Percentiles rank a stretch among this genome's conserved stretches.
These are phyloP conservation scores for Neofusicoccum laricinum DNA, from an alignment of 2,329 filamentous ascomycete genomes.

Conservation along the genomic window DNA sequence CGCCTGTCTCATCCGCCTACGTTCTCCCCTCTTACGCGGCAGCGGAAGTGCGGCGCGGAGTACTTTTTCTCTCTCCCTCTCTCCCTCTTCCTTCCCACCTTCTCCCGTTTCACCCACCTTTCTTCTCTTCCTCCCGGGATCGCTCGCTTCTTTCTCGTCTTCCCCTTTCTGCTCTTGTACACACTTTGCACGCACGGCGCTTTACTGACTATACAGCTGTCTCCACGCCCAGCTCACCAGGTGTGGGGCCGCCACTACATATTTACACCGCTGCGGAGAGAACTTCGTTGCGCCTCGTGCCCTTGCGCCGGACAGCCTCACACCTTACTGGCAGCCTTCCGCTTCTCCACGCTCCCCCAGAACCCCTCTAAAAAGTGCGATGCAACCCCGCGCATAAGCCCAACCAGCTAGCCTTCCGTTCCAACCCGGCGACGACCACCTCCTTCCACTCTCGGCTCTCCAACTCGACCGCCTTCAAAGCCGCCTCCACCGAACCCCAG, in stretches of 20 bases:
- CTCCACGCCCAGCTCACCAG: neutral
- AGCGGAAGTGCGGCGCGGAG: neutral
- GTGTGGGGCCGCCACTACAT: neutral
- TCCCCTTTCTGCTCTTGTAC: neutral
- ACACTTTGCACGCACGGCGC: neutral
- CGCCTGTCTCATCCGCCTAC: neutral
- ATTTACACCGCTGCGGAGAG: neutral
- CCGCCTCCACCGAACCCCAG: too few relatives aligned
- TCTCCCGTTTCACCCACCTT: slow-evolving; percentile 17
- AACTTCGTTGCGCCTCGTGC: neutral
- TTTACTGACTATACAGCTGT: neutral
- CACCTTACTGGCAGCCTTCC: neutral
- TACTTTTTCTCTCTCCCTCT: neutral
- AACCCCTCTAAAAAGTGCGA: neutral
- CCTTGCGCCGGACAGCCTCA: neutral
- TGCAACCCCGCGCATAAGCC: too few relatives aligned
- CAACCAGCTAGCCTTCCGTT: too few relatives aligned
- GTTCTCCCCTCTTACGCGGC: neutral
- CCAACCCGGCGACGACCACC: too few relatives aligned
- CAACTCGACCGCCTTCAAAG: too few relatives aligned
- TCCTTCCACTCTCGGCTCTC: too few relatives aligned
- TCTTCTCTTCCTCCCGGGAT: neutral
- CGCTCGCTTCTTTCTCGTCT: neutral
- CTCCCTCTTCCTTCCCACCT: slow-evolving; percentile 10
- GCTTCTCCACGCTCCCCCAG: neutral